phyloP scores from a whole-genome alignment of 306 rosid species.

The Castanea crenata region DNA sequence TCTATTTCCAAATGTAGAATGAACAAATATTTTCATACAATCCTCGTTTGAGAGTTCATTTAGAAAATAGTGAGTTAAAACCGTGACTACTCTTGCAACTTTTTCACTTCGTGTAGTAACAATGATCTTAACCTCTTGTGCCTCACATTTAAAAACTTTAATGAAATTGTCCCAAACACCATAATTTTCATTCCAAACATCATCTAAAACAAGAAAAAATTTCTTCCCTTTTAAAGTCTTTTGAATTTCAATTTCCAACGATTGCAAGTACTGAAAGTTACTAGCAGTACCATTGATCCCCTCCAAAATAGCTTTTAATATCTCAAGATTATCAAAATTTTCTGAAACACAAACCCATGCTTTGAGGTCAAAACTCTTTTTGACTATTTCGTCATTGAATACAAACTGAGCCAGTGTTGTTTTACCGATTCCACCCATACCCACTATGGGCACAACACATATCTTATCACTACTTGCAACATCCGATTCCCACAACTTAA shows the following conservation, averaged over 20 bases:
- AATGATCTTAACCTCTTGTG: background rate
- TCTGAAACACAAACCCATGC: conserved; percentile 24
- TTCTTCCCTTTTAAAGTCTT: too few species aligned
- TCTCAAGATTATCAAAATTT: conserved; percentile 2
- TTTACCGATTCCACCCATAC: conserved; percentile 23
- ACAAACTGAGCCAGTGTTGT: conserved; percentile 15
- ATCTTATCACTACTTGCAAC: background rate
- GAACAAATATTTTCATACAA: too few species aligned
- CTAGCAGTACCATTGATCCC: too few species aligned
- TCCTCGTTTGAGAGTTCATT: background rate
- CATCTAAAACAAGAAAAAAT: too few species aligned
- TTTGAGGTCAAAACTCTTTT: background rate
- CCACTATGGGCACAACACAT: conserved; percentile 8
- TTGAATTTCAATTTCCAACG: too few species aligned
- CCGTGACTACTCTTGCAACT: background rate
- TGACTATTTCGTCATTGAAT: conserved; percentile 2
- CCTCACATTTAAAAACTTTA: too few species aligned
- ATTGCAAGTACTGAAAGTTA: too few species aligned
- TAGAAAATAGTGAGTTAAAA: background rate
- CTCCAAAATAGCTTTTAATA: conserved; percentile 9
- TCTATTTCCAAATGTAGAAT: too few species aligned
- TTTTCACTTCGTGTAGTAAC: conserved; percentile 19
- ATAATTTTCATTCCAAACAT: too few species aligned
- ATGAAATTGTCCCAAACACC: too few species aligned
- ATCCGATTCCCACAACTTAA: background rate